Conservation (phyloP, 1,284 basidiomycete genomes). For the Caloboletus firmus region DNA sequence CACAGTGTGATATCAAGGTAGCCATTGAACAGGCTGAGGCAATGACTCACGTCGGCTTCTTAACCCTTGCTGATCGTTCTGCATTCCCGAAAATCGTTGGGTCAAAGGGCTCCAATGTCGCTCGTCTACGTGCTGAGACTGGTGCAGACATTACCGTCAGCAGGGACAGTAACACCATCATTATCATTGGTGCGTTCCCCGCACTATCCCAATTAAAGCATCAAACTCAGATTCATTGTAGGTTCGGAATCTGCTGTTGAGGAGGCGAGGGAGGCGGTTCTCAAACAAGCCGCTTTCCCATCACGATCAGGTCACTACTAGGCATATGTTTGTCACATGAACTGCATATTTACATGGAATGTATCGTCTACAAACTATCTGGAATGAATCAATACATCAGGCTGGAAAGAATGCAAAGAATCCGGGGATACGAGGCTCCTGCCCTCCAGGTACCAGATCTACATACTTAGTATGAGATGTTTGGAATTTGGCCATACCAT, state of each 20-base stretch:
- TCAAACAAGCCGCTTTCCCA: slow-evolving; percentile 56
- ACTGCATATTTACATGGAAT: slow-evolving; percentile 29
- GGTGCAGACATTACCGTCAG: slow-evolving; percentile 88
- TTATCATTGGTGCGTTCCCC: slow-evolving; percentile 69
- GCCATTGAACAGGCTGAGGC: slow-evolving; percentile 75
- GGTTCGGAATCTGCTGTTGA: slow-evolving; percentile 70
- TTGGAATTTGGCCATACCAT: not conserved
- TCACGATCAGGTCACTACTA: slow-evolving; percentile 50
- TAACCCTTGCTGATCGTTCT: slow-evolving; percentile 72
- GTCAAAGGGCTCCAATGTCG: slow-evolving; percentile 83
- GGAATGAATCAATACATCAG: slow-evolving; percentile 23
- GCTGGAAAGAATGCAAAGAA: not conserved
- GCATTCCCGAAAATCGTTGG: slow-evolving; percentile 87
- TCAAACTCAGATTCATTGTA: slow-evolving; percentile 31
- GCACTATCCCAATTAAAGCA: not conserved
- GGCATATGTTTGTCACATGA: slow-evolving; percentile 9
- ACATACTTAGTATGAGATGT: no score
- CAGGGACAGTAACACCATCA: slow-evolving; percentile 81
- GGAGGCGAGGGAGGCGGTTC: slow-evolving; percentile 79
- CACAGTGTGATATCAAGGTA: slow-evolving; percentile 63
- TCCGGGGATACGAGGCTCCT: not conserved
- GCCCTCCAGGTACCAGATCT: no score
- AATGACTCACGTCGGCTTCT: slow-evolving; percentile 75
- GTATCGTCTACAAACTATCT: slow-evolving; percentile 30
- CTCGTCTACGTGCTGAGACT: slow-evolving; percentile 80